These are phyloP conservation scores for Zasmidium cellare DNA, from an alignment of 2,329 filamentous ascomycete species.

Conservation along the genomic window DNA sequence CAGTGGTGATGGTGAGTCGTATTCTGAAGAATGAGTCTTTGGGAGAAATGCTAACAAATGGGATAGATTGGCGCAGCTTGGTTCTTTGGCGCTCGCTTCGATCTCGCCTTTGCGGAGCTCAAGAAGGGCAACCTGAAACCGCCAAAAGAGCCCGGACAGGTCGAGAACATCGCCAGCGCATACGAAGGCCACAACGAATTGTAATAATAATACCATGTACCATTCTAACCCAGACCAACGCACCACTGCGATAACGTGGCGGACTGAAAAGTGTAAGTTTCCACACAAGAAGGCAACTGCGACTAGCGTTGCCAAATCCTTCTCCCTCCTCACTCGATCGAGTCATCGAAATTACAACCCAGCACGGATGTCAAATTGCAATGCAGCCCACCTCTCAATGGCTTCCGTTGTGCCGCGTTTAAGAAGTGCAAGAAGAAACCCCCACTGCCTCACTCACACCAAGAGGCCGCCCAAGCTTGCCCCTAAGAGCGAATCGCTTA, in stretches of 20 bases:
- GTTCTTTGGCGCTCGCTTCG: slow-evolving; percentile 79
- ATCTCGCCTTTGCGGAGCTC: slow-evolving; percentile 63
- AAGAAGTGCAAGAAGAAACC: slow-evolving; percentile 85
- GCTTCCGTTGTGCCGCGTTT: slow-evolving; percentile 83
- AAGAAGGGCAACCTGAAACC: slow-evolving; percentile 41
- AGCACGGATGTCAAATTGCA: slow-evolving; percentile 99
- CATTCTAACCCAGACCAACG: background rate
- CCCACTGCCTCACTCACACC: slow-evolving; percentile 26
- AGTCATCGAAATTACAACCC: slow-evolving; percentile 1
- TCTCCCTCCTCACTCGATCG: background rate
- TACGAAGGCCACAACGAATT: slow-evolving; percentile 30
- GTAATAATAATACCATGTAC: slow-evolving; percentile 19
- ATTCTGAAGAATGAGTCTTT: too few species aligned
- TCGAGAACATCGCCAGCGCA: slow-evolving; percentile 14
- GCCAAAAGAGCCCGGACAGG: slow-evolving; percentile 16
- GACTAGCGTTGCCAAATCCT: background rate
- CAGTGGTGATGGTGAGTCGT: slow-evolving; percentile 78
- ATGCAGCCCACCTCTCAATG: slow-evolving; percentile 71
- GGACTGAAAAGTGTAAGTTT: background rate
- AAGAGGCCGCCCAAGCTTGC: slow-evolving; percentile 21
- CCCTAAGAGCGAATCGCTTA: background rate
- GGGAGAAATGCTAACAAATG: slow-evolving; percentile 11
- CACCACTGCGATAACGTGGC: background rate
- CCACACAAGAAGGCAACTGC: slow-evolving; percentile 1
- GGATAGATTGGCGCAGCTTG: slow-evolving; percentile 73